Conservation (phyloP, 2,329 filamentous ascomycete species). For the Mycosphaerelloides madeirae region DNA sequence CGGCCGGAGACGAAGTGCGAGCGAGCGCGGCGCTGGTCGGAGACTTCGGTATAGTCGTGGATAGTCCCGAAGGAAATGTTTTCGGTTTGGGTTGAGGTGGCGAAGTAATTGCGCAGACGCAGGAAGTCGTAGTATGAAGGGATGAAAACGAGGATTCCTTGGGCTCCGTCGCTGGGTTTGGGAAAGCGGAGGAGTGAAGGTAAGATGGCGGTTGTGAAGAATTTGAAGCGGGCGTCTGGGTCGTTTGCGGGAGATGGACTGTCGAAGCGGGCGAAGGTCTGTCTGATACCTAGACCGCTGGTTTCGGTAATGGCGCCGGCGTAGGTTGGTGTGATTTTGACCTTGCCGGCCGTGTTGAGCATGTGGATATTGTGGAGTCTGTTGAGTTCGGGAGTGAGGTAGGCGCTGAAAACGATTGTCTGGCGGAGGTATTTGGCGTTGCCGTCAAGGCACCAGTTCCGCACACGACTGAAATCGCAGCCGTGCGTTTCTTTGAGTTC, state of each 20-base stretch:
- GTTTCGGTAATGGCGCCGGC: conserved; percentile 56
- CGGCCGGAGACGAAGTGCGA: conserved; percentile 82
- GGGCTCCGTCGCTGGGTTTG: conserved; percentile 50
- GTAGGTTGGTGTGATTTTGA: conserved; percentile 65
- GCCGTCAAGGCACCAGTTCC: conserved; percentile 88
- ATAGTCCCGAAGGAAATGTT: conserved; percentile 72
- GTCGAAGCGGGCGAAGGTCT: conserved; percentile 87
- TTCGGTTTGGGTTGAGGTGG: conserved; percentile 57
- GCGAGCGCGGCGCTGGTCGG: conserved; percentile 75
- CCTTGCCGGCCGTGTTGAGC: conserved; percentile 74
- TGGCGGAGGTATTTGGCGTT: conserved; percentile 78
- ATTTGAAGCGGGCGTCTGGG: conserved; percentile 83
- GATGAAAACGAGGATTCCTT: conserved; percentile 79
- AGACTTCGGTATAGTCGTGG: conserved; percentile 77
- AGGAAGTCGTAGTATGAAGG: conserved; percentile 95
- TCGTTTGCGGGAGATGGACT: conserved; percentile 65
- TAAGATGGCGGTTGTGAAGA: conserved; percentile 78
- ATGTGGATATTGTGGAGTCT: conserved; percentile 71
- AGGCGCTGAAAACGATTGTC: conserved; percentile 74
- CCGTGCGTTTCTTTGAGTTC: conserved; percentile 78
- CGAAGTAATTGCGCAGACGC: conserved; percentile 85
- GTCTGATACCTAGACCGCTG: conserved; percentile 62
- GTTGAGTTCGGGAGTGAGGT: conserved; percentile 83
- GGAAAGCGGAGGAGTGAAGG: conserved; percentile 66
- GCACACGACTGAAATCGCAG: conserved; percentile 87